Conservation (phyloP, 2,329 filamentous ascomycete genomes). For the Coleophoma eucalyptorum region DNA sequence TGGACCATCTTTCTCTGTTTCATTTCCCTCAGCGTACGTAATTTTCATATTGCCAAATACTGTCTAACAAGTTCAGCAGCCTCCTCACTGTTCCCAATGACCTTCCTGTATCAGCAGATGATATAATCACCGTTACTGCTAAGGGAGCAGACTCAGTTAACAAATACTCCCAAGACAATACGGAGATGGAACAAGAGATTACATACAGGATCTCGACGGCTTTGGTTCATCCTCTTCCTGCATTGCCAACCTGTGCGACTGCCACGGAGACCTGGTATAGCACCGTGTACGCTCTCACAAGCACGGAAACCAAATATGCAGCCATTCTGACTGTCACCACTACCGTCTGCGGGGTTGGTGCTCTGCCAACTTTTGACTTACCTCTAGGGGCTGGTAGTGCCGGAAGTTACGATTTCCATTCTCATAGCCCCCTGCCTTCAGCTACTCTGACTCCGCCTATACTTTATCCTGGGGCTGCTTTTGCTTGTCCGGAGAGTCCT, state of each 20-base stretch:
- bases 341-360: constrained; percentile 4
- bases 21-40: constrained; percentile 14
- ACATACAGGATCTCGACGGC: too few relatives aligned
- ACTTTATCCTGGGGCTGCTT: constrained; percentile 14
- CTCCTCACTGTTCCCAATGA: background rate
- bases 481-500: constrained; percentile 15
- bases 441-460: constrained; percentile 1
- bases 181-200: too few relatives aligned
- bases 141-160: too few relatives aligned
- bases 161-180: too few relatives aligned
- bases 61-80: too few relatives aligned
- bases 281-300: constrained; percentile 15
- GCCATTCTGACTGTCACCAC: constrained; percentile 15
- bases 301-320: constrained; percentile 17
- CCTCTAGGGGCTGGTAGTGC: background rate
- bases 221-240: too few relatives aligned
- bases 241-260: background rate
- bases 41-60: background rate
- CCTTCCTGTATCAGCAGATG: background rate
- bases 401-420: too few relatives aligned
- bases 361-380: background rate
- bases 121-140: background rate
- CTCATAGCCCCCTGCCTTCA: too few relatives aligned
- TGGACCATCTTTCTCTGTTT: constrained; percentile 9
- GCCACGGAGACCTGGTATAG: constrained; percentile 21